Base-by-base conservation (phyloP, 2,329 filamentous ascomycete species). In the Stagonosporopsis tanaceti region DNA sequence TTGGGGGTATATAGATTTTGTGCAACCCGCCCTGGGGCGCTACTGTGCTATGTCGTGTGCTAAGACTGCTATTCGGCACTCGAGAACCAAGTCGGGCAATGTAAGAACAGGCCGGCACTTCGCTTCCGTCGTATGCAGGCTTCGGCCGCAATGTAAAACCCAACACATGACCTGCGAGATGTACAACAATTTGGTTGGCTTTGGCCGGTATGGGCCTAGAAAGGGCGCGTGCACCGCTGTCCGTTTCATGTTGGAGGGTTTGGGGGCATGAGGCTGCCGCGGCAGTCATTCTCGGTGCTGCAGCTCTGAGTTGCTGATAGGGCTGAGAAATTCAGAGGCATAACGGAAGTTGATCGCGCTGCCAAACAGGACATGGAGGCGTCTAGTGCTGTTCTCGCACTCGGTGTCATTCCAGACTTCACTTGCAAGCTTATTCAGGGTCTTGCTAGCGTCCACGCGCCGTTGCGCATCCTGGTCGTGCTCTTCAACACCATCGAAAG, bases 191-290 rank as follows among this genome's bases (percentile, higher is more conserved):
- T 7, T 32, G 30, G 30, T 46, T 47, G 48, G 57, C 58, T 32
- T 38, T 25, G 38, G 34, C 25, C 24, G 25, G 45, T 46, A 45
- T 45, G 55, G 56, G 47, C 47, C 54, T 53, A 46, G 20, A 17
- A 47, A 17, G 15, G 37, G 39, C 51, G n/a, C 46, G 35, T 57
- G 50, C 50, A 41, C 53, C 52, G 47, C 20, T 38, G 25, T 34
- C 17, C 8, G 48, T 60, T 62, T 62, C 58, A 55, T 48, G 51
- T 40, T 35, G 37, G 30, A 39, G 9, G 25, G 30, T 28, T 45
- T 34, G 30, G 17, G 6, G 22, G 22, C 14, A 15, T 27, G 11
- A 7, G 17, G 24, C 9, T 48, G 45, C 24, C 6, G 34, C n/a
- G 2, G 24, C 24, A 48, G 15, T 28, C 2, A 22, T 20, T 48